Evolutionary conservation across 768 basidiomycete genomes (phyloP).

Genomic region (Udeniomyces megalosporus): DNA sequence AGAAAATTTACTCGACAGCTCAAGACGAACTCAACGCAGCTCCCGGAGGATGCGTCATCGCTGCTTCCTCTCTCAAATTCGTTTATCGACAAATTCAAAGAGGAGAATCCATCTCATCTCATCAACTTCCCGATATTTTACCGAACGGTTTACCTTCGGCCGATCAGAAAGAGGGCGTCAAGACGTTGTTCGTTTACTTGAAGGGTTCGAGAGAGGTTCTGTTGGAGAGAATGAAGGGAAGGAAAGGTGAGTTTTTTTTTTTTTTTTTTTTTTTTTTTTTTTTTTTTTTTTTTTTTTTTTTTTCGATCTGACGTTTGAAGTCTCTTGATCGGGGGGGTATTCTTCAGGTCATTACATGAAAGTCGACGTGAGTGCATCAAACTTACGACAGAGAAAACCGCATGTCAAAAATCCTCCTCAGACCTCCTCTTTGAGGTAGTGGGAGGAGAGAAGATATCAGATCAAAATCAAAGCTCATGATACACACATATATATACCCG

Average conservation of each 20-base stretch:
- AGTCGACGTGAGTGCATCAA: background rate
- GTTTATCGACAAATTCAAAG: slow-evolving; percentile 13
- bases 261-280: background rate
- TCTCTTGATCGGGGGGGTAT: too few relatives aligned
- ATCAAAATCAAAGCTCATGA: background rate
- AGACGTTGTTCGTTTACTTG: slow-evolving; percentile 12
- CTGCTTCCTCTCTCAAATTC: slow-evolving; percentile 7
- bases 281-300: too few relatives aligned
- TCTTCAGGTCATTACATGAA: slow-evolving; percentile 11
- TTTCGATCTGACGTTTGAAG: too few relatives aligned
- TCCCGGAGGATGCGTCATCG: slow-evolving; percentile 10
- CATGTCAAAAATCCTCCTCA: background rate
- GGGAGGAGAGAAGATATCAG: too few relatives aligned
- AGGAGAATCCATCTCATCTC: background rate
- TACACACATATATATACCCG: too few relatives aligned
- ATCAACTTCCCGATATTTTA: background rate
- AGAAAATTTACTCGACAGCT: background rate
- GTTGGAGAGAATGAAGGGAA: background rate
- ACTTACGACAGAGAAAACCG: too few relatives aligned
- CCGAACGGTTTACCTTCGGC: slow-evolving; percentile 5
- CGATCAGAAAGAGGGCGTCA: background rate
- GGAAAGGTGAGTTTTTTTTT: background rate
- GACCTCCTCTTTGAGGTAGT: too few relatives aligned
- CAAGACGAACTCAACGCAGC: background rate
- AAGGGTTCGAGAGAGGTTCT: slow-evolving; percentile 5